Evolutionary conservation across 192 early-diverging fungal species (phyloP), one percentile per base, ranked within the genome.

Genomic region (Rhizophagus sp.): DNA sequence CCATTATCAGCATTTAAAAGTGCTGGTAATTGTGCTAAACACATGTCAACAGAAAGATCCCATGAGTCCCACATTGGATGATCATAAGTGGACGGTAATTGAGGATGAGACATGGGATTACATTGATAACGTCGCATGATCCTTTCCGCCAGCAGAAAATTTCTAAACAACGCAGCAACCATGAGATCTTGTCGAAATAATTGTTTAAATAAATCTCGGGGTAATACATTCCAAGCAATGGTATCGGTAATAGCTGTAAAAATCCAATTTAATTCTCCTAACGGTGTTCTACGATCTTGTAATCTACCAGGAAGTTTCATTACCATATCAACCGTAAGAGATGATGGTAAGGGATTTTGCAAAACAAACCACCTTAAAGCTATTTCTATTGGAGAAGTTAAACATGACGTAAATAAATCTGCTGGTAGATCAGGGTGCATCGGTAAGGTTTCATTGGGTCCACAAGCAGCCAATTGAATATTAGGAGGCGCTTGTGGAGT

Each of bases 211-310:
- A 94, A 78, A 62, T 97, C 97, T 36, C 92, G 91, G 3, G 95
- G 92, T 24, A 99, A 83, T 44, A 94, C 94, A 82, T 90, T 95
- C 98, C 98, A 99, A 9, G 98, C 98, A 76, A 99, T 99, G 8
- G 97, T 98, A 83, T 99, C 98, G 0, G 96, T 99, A 64, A 99
- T 95, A 33, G 98, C 93, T 6, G 97, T 98, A 81, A 99, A 98
- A 22, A 99, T 97, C 98, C 98, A 99, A 81, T 98, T 98, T 73
- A 99, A 89, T 86, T 99, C 98, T 63, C 98, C 98, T 17, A 98
- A 87, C 0, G 98, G 96, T 22, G 98, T 97, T 22, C 96, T 90
- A 47, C 98, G 91, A 78, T 98, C 97, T 82, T 93, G 93, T 34
- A 95, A 85, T 36, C 92, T 86, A 41, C 98, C 98, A 3, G 97